These are phyloP conservation scores for Corylus avellana DNA, from an alignment of 306 rosid genomes.

Conservation along the genomic window DNA sequence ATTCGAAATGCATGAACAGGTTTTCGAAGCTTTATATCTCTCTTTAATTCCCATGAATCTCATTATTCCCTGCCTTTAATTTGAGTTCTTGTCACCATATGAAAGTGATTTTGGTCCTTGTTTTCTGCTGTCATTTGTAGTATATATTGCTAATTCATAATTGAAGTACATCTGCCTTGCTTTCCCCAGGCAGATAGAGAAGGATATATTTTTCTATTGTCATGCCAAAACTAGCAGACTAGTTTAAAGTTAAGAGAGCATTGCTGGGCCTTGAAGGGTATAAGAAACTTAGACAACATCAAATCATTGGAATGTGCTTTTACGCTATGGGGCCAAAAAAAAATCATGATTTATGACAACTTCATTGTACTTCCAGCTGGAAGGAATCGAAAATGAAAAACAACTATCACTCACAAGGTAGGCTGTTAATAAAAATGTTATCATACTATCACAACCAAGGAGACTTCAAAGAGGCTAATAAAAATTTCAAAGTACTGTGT, in stretches of 20 bases:
- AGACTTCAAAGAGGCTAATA: not conserved
- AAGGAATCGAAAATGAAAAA: not conserved
- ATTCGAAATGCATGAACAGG: no score
- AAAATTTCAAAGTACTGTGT: not conserved
- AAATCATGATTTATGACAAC: not conserved
- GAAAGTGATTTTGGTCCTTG: not conserved
- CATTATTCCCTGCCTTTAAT: not conserved
- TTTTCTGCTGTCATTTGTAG: not conserved
- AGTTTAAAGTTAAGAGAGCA: slow-evolving; percentile 73
- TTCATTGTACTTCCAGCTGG: not conserved
- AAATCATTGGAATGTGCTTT: slow-evolving; percentile 15
- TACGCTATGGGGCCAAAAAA: not conserved
- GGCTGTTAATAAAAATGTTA: not conserved
- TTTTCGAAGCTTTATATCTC: no score
- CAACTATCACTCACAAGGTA: not conserved
- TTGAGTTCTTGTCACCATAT: not conserved
- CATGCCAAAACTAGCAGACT: slow-evolving; percentile 87
- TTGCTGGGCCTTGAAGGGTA: slow-evolving; percentile 61
- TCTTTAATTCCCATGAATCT: not conserved
- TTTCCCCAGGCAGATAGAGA: slow-evolving; percentile 79
- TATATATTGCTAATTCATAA: not conserved
- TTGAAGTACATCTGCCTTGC: slow-evolving; percentile 1
- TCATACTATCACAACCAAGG: not conserved
- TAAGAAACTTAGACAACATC: slow-evolving; percentile 54
- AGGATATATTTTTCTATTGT: slow-evolving; percentile 84